Evolutionary conservation across 306 rosid genomes (phyloP).

Genomic region (Aeschynomene evenia): DNA sequence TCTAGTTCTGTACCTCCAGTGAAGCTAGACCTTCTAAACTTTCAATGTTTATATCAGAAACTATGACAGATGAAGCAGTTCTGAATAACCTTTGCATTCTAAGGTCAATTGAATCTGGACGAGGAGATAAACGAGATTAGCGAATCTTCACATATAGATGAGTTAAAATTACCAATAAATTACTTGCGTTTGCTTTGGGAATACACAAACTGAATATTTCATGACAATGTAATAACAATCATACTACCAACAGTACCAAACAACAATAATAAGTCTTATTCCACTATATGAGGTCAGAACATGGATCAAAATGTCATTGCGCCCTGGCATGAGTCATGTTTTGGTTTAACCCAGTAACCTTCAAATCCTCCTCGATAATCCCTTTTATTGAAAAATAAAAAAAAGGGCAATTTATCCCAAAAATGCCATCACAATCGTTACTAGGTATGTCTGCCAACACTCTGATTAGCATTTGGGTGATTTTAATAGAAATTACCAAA

Average conservation of each 20-base stretch:
- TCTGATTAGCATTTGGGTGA: neutral
- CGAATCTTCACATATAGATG: neutral
- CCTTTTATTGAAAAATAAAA: neutral
- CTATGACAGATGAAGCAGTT: slow-evolving; percentile 59
- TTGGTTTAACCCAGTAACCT: too few species aligned
- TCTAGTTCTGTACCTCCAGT: slow-evolving; percentile 55
- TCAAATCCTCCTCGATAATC: too few species aligned
- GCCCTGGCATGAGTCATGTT: too few species aligned
- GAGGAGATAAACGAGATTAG: neutral
- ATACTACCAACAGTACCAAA: neutral
- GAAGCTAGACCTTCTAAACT: slow-evolving; percentile 67
- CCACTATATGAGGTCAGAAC: too few species aligned
- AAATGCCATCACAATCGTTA: neutral
- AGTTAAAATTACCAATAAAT: neutral
- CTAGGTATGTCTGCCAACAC: slow-evolving; percentile 8
- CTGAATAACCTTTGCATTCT: slow-evolving; percentile 63
- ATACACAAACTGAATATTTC: slow-evolving; percentile 8
- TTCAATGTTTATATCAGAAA: slow-evolving; percentile 58
- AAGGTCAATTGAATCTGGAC: slow-evolving; percentile 60
- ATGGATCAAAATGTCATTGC: too few species aligned
- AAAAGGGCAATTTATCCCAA: neutral
- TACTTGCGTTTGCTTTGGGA: neutral
- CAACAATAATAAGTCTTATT: too few species aligned
- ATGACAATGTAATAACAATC: neutral
- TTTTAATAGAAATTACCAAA: slow-evolving; percentile 19